Evolutionary conservation across 2,329 filamentous ascomycete genomes (phyloP).

Genomic region (Neofusicoccum umdonicola): DNA sequence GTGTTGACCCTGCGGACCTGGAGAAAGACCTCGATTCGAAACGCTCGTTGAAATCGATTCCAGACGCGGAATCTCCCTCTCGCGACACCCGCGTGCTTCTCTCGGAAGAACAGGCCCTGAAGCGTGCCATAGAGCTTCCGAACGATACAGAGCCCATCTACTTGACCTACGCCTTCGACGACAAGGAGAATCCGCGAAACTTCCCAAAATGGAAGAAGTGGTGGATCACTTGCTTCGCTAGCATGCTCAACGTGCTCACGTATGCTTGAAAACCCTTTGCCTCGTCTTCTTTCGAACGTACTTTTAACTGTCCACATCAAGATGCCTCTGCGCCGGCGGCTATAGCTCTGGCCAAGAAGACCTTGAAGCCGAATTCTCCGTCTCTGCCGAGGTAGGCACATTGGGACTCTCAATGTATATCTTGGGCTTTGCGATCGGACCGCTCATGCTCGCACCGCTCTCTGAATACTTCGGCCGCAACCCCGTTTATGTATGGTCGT

Average conservation of each 20-base stretch:
- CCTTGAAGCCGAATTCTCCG: not conserved
- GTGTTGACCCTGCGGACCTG: not conserved
- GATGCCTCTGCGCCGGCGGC: constrained; percentile 15
- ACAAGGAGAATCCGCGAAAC: constrained; percentile 40
- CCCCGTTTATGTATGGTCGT: constrained; percentile 25
- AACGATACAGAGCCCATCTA: constrained; percentile 22
- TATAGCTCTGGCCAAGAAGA: constrained; percentile 13
- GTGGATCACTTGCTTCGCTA: constrained; percentile 43
- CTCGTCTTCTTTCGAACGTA: not conserved
- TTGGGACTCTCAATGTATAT: constrained; percentile 31
- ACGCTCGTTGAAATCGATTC: not conserved
- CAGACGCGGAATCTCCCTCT: not conserved
- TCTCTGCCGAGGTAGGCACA: constrained; percentile 11
- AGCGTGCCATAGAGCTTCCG: constrained; percentile 20
- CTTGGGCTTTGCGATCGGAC: constrained; percentile 29
- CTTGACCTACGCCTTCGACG: constrained; percentile 22
- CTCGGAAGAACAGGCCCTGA: constrained; percentile 22
- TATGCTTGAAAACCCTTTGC: not conserved
- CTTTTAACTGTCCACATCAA: not conserved
- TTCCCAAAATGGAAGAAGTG: constrained; percentile 41
- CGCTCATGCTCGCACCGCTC: constrained; percentile 29
- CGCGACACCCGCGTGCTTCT: not conserved
- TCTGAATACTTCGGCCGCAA: constrained; percentile 30
- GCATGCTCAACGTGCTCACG: constrained; percentile 31
- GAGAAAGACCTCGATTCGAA: constrained; percentile 16